phyloP scores from a whole-genome alignment of 331 rosid species.

The Dryas integrifolia region DNA sequence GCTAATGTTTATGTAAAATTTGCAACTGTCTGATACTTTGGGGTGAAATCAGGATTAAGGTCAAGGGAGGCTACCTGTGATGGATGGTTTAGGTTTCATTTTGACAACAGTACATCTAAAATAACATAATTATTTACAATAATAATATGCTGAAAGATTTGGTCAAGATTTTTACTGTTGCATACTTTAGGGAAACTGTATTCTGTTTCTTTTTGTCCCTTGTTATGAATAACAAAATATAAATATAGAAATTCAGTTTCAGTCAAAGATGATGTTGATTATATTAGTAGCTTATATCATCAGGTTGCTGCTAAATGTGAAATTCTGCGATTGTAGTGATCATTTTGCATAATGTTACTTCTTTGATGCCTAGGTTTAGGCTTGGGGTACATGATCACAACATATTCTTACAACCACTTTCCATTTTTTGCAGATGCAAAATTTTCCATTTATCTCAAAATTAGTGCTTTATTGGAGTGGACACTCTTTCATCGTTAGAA shows the following conservation, averaged over 20 bases:
- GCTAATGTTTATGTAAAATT: neutral
- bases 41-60: neutral
- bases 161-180: neutral
- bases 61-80: neutral
- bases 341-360: neutral
- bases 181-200: neutral
- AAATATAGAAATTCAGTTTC: neutral
- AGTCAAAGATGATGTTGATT: neutral
- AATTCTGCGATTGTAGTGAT: neutral
- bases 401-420: neutral
- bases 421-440: neutral
- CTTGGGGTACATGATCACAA: neutral
- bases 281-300: neutral
- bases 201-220: neutral
- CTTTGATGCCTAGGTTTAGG: neutral
- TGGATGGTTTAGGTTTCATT: neutral
- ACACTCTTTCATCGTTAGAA: neutral
- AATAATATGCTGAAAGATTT: neutral
- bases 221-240: too few relatives aligned
- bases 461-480: neutral
- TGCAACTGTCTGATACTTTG: too few relatives aligned
- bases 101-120: neutral
- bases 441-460: neutral
- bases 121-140: neutral
- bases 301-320: neutral